Base-by-base conservation (phyloP, 768 basidiomycete species). In the Daedalea quercina region DNA sequence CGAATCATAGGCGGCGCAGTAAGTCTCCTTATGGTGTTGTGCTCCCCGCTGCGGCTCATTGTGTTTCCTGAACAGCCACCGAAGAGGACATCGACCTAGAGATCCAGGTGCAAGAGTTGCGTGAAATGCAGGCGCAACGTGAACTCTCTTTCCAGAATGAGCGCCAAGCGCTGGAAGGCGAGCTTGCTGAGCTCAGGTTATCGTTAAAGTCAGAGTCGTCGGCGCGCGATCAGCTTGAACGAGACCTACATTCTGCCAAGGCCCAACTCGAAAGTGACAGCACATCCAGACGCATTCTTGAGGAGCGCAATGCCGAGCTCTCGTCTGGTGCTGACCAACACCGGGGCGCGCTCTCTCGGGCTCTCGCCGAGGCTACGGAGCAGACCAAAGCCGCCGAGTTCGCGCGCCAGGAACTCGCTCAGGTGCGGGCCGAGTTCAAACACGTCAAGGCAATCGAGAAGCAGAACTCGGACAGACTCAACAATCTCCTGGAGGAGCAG, bases 11-110 rank as follows among this genome's bases (percentile, higher is more conserved):
- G 41, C 75, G 87, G 59, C 80, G 87, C 49, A 78, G 90, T 92
- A 70, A 62, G 86, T 78, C 45, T 50, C 41, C 28, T 47, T 44
- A 22, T 34, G 28, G 24, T 45, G 17, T 45, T 24, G 7, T 45
- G 40, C 35, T 43, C 20, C 37, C 28, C 48, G 23, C 46, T 17
- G 7, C 17, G 13, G 33, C 47, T 48, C 12, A 48, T 47, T 49
- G 9, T 43, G 42, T 13, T 4, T 31, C 28, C 28, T 31, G 28
- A 28, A 40, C 58, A 90, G 88, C 82, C 20, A 77, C 80, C 3
- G 86, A 87, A 64, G 85, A 87, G 51, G 86, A 87, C 51, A 80
- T 83, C 51, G 88, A 90, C 56, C 73, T 90, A 3, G 70, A 81
- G 7, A 78, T 85, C 53, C 84, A 87, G 57, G 76, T 94, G 15